Percentiles rank a stretch among this genome's conserved stretches.
Conservation (phyloP, 371 early-diverging fungal genomes). For the Apophysomyces elegans region DNA sequence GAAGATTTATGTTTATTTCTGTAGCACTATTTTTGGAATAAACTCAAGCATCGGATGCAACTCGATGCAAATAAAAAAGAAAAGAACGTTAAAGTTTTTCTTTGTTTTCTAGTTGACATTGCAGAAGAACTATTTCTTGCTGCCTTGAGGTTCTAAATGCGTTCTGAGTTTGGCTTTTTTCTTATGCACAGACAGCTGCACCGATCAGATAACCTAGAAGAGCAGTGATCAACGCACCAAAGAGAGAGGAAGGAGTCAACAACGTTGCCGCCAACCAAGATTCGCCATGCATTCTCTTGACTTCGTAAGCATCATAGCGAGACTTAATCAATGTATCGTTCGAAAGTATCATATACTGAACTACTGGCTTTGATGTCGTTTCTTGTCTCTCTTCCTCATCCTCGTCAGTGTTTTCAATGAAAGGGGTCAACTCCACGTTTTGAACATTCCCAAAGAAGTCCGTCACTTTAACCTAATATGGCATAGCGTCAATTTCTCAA, state of each 20-base stretch:
- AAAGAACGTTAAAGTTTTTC: background rate
- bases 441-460: slow-evolving; percentile 96
- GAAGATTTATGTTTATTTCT: background rate
- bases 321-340: background rate
- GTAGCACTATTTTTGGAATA: background rate
- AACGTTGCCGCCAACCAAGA: slow-evolving; percentile 1
- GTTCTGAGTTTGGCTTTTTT: background rate
- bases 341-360: background rate
- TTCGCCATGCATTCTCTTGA: background rate
- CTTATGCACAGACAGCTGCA: slow-evolving; percentile 1
- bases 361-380: background rate
- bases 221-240: slow-evolving; percentile 5
- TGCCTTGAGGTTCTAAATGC: too few relatives aligned
- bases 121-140: too few relatives aligned
- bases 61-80: background rate
- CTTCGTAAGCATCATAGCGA: background rate
- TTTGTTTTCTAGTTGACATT: background rate
- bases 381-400: background rate
- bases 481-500: too few relatives aligned
- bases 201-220: slow-evolving; percentile 3
- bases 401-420: slow-evolving; percentile 15
- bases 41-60: background rate
- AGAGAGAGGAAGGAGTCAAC: slow-evolving; percentile 1
- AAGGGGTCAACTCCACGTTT: slow-evolving; percentile 80
- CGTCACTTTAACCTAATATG: slow-evolving; percentile 72